These are phyloP conservation scores for Talaromyces ruber DNA, from an alignment of 495 filamentous ascomycete species.

Conservation along the genomic window DNA sequence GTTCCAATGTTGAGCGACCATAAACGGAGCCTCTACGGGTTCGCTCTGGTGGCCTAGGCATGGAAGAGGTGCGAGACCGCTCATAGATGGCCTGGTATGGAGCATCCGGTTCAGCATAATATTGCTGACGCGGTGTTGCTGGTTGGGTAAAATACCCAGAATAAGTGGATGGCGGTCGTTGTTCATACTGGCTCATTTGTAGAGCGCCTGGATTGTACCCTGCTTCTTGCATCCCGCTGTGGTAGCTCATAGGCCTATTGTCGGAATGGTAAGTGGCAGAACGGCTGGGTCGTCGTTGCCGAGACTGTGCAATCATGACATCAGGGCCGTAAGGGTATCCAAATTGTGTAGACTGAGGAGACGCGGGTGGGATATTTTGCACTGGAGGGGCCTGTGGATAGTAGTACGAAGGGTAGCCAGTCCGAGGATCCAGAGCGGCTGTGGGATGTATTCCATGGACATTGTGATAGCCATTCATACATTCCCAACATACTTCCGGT, in stretches of 20 bases:
- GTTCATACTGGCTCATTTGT: slow-evolving; percentile 21
- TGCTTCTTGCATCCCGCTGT: slow-evolving; percentile 27
- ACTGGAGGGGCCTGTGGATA: slow-evolving; percentile 16
- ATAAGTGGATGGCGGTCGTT: slow-evolving; percentile 27
- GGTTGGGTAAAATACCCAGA: slow-evolving; percentile 26
- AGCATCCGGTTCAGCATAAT: slow-evolving; percentile 20
- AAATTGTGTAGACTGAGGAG: slow-evolving; percentile 17
- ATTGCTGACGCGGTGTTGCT: slow-evolving; percentile 13
- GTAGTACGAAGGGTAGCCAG: slow-evolving; percentile 20
- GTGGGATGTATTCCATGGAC: slow-evolving; percentile 14
- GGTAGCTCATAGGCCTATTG: slow-evolving; percentile 35
- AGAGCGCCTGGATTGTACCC: slow-evolving; percentile 23
- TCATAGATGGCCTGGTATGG: slow-evolving; percentile 9
- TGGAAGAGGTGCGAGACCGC: slow-evolving; percentile 22
- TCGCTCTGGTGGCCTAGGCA: slow-evolving; percentile 24
- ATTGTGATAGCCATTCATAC: slow-evolving; percentile 23
- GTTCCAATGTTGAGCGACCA: slow-evolving; percentile 20
- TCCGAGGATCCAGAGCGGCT: slow-evolving; percentile 18
- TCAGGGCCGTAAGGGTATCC: slow-evolving; percentile 12
- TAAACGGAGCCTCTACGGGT: slow-evolving; percentile 27
- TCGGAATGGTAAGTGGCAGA: slow-evolving; percentile 26
- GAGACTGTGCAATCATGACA: slow-evolving; percentile 19
- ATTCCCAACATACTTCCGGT: slow-evolving; percentile 23
- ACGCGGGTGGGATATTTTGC: slow-evolving; percentile 21
- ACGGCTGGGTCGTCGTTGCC: slow-evolving; percentile 17